Base-by-base conservation (phyloP, 805 yeast genomes). In the Saccharomycopsis olivae region DNA sequence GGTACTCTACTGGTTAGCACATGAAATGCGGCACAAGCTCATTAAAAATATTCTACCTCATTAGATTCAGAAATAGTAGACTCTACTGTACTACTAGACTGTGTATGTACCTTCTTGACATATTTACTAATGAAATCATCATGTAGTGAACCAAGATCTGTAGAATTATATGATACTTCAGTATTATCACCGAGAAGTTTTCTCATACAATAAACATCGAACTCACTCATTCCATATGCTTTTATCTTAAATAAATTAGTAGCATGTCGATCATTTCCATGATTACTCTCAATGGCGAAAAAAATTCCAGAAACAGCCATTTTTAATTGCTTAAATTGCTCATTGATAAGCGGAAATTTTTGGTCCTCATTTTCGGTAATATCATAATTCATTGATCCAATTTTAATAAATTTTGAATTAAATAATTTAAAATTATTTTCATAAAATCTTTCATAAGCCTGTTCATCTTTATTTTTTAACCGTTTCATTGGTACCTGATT, bases 281-380 rank as follows among this genome's bases (percentile, higher is more conserved):
- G 35, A 31, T 46, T 46, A 29, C 41, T 35, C 35, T 46, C 49
- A n/a, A 46, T 40, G 3, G 49, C 30, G 19, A 46, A 46, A 32
- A 46, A 46, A 14, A 46, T 19, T 10, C 38, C 25, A 6, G 28
- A 32, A 9, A 40, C 30, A 10, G 38, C 30, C 13, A 46, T 21
- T 32, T 37, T 36, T 16, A 46, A 33, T 11, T 40, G 34, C 21
- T 40, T 39, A 35, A 46, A 46, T n/a, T 38, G 27, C 15, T 36
- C 15, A 18, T 36, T 33, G 10, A 46, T 33, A 4, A 36, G 18
- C 2, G 38, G 38, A 11, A 46, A 39, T 10, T 20, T 17, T 36
- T 46, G 49, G 9, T 4, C 9, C 14, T 20, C 16, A 33, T 4
- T 10, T 25, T 36, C 17, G 21, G 13, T 8, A 32, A 11, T 15